Conservation (phyloP, 1,284 basidiomycete genomes). For the Cryptococcus sp. region DNA sequence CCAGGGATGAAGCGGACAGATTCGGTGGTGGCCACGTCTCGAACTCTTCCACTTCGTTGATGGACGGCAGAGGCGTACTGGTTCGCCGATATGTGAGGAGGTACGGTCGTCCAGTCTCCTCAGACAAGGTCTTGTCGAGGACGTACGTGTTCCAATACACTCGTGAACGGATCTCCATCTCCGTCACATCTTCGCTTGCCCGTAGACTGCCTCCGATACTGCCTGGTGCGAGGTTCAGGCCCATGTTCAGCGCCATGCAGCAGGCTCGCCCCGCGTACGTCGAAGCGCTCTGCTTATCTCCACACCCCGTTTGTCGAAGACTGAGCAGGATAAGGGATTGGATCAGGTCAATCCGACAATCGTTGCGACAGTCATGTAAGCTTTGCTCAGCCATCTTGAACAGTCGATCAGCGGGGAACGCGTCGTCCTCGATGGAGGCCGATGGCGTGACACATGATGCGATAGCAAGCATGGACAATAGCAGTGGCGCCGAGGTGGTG, state of each 20-base stretch:
- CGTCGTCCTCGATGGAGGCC: constrained; percentile 51
- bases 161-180: constrained; percentile 49
- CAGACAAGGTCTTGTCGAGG: constrained; percentile 52
- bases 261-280: constrained; percentile 51
- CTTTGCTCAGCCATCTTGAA: constrained; percentile 40
- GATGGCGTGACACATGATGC: constrained; percentile 40
- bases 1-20: constrained; percentile 24
- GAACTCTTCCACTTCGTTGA: constrained; percentile 52
- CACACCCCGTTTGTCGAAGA: constrained; percentile 54
- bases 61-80: constrained; percentile 51
- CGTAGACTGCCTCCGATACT: constrained; percentile 18
- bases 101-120: constrained; percentile 54
- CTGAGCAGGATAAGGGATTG: constrained; percentile 53
- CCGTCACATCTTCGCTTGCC: constrained; percentile 9
- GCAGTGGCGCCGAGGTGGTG: constrained; percentile 33
- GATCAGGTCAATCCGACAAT: constrained; percentile 41
- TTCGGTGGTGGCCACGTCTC: constrained; percentile 51
- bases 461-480: constrained; percentile 46
- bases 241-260: constrained; percentile 54
- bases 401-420: constrained; percentile 66
- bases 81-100: constrained; percentile 50
- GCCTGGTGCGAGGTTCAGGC: constrained; percentile 47
- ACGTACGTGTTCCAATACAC: constrained; percentile 55
- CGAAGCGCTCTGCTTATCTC: constrained; percentile 53
- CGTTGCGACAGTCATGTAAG: constrained; percentile 32